Evolutionary conservation across 176 grass and related monocot genomes (phyloP), one percentile per base, ranked within the genome.

Genomic region (Aegilops sharonensis): DNA sequence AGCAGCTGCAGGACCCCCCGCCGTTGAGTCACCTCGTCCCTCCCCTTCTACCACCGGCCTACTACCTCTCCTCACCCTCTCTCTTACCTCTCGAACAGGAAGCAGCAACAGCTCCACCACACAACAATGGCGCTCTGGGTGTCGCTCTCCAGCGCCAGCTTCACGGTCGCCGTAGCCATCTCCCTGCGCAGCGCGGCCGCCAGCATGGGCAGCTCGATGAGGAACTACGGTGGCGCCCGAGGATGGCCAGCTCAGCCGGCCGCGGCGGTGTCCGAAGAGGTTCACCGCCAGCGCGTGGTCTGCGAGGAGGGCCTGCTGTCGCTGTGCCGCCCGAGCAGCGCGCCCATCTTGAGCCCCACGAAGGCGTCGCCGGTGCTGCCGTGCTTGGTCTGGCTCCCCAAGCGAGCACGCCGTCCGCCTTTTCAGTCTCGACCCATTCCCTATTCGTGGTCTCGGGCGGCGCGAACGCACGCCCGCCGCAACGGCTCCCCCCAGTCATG

Each of bases 161-260:
- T 92, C 35, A 97, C 87, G 59, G 81, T 62, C 29, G 91, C 90
- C 12, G 93, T 83, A 10, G 85, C 89, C 86, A 98, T 98, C 79
- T 98, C 93, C 93, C 75, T 98, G 92, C 52, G 94, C 63, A 98
- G 91, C 12, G 86, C 80, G 32, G 81, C 11, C 6, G 97, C 90
- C 45, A 87, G 80, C 94, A 99, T 89, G 9, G 97, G 94, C 1
- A 99, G 89, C 87, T 99, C 97, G 52, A 99, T 99, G 18, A 99
- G 87, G 83, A 99, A 99, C 40, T 94, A 89, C 9, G 96, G 92
- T 11, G 91, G 84, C 30, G 96, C 71, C 45, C 93, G 36, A n/a
- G 6, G 6, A 37, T 37, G 8, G 91, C 93, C 1, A 95, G 82
- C 88, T 92, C 56, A 94, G 78, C 11, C 93, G 86, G 30, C 90